Conservation (phyloP, 2,329 filamentous ascomycete genomes). For the Trichoderma pleuroti region DNA sequence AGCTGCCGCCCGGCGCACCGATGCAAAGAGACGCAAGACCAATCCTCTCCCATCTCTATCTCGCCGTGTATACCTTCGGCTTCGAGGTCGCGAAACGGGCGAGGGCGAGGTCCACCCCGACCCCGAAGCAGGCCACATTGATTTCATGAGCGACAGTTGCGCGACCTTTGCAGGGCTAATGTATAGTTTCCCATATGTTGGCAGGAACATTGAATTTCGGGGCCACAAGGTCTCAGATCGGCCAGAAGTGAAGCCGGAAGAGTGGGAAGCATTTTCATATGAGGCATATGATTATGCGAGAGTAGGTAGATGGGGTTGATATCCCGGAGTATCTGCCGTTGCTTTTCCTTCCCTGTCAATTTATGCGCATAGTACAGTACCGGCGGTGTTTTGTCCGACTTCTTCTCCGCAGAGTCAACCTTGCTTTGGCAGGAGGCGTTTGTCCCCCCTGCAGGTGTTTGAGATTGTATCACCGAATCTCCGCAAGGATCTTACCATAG, state of each 20-base stretch:
- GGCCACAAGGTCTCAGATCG: conserved; percentile 1
- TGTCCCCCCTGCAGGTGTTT: background rate
- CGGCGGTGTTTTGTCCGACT: background rate
- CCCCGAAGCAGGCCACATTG: background rate
- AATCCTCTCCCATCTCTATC: no score
- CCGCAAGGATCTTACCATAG: background rate
- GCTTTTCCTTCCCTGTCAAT: background rate
- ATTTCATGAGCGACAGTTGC: no score
- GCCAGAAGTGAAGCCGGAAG: background rate
- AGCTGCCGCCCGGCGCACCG: no score
- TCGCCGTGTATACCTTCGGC: background rate
- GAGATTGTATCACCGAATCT: background rate
- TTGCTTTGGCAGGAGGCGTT: background rate
- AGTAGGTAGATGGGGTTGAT: no score
- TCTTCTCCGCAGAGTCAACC: background rate
- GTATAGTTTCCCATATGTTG: no score
- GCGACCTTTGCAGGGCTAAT: no score
- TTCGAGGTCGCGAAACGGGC: background rate
- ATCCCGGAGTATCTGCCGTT: background rate
- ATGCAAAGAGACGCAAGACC: no score
- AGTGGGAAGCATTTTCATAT: no score
- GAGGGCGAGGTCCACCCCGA: background rate
- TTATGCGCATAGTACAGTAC: background rate
- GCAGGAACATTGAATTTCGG: background rate
- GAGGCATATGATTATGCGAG: no score